Percentiles rank a stretch among this genome's conserved stretches.
Conservation (phyloP, 2,329 filamentous ascomycete species). For the Exophiala mesophila region DNA sequence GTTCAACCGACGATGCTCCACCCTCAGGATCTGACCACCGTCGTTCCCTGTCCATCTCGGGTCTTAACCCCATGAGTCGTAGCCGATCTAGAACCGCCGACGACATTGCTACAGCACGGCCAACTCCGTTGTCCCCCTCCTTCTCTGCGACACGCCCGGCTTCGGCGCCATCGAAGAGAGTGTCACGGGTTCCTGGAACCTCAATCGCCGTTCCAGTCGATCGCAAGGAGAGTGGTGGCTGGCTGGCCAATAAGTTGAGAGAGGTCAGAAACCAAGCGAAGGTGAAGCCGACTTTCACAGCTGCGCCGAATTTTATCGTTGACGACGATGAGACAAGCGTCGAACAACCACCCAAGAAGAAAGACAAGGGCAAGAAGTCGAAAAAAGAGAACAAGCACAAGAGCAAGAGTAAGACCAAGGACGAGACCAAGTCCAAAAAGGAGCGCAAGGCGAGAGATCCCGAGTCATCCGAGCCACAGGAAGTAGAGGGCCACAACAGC, state of each 20-base stretch:
- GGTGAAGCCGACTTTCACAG: not conserved
- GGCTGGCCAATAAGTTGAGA: not conserved
- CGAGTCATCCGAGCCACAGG: constrained; percentile 1
- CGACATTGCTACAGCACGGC: not conserved
- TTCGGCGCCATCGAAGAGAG: not conserved
- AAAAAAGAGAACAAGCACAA: constrained; percentile 7
- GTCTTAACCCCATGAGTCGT: not conserved
- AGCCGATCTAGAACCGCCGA: not conserved
- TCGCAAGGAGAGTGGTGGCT: not conserved
- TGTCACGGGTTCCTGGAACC: not conserved
- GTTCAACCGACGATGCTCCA: too few species aligned
- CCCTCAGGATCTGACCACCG: too few species aligned
- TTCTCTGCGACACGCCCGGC: not conserved
- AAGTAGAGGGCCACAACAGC: constrained; percentile 1
- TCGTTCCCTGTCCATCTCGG: not conserved
- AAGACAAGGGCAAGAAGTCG: constrained; percentile 7
- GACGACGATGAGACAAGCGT: constrained; percentile 4
- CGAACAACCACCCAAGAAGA: constrained; percentile 6
- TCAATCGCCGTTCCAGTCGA: not conserved
- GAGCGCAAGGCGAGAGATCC: constrained; percentile 1
- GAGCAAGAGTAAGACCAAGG: constrained; percentile 4
- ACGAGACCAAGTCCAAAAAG: constrained; percentile 1
- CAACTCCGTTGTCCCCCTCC: not conserved
- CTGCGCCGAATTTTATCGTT: not conserved
- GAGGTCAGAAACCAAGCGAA: not conserved